A percentile compares a stretch with the other conserved stretches of the same genome.
Conservation (phyloP, 2,329 filamentous ascomycete species). For the Hypoxylon sp. region DNA sequence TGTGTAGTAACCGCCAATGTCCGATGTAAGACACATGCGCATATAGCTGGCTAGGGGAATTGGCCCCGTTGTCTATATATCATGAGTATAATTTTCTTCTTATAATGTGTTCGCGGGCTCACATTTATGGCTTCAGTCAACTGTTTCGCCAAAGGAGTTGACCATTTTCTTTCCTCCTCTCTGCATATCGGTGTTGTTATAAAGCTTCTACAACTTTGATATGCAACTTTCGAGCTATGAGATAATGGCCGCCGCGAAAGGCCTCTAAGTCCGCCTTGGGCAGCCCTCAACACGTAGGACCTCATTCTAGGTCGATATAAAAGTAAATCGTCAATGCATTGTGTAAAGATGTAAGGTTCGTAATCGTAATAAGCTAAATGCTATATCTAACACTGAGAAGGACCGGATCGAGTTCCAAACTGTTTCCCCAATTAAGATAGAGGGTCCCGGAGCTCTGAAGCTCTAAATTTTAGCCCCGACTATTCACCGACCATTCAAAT, state of each 20-base stretch:
- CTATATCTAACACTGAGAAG: neutral
- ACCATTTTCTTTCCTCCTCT: conserved; percentile 77
- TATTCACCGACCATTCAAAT: conserved; percentile 44
- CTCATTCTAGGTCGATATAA: conserved; percentile 45
- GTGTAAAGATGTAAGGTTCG: neutral
- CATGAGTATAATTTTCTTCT: conserved; percentile 43
- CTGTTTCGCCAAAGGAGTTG: conserved; percentile 90
- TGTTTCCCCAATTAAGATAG: conserved; percentile 26
- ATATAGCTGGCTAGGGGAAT: conserved; percentile 95
- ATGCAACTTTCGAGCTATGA: conserved; percentile 37
- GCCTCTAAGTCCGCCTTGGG: conserved; percentile 47
- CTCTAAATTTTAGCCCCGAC: conserved; percentile 43
- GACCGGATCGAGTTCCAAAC: conserved; percentile 18
- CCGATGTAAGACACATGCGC: conserved; percentile 97
- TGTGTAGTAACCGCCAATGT: conserved; percentile 94
- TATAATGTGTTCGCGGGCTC: conserved; percentile 48
- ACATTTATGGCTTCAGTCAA: conserved; percentile 90
- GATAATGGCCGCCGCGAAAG: conserved; percentile 38
- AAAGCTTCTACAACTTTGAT: conserved; percentile 48
- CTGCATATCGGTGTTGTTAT: conserved; percentile 49
- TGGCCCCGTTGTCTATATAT: conserved; percentile 80
- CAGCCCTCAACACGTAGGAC: conserved; percentile 43
- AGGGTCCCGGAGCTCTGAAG: conserved; percentile 43
- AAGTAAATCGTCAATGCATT: conserved; percentile 20
- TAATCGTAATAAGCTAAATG: neutral